Base-by-base conservation (phyloP, 2,329 filamentous ascomycete genomes). In the Chrysoporthe deuterocubensis region DNA sequence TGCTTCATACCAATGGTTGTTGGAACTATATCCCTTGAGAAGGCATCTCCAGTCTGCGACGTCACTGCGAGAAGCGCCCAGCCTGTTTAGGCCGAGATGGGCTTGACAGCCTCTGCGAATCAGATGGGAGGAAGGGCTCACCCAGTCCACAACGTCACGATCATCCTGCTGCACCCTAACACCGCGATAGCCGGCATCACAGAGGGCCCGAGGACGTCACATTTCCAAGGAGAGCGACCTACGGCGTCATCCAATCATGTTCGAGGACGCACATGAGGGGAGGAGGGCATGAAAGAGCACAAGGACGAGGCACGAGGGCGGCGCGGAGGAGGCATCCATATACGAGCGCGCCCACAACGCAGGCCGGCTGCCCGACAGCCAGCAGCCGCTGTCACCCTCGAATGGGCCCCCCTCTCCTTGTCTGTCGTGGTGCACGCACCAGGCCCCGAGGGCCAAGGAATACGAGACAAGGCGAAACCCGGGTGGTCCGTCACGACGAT, bases 371-470 rank as follows among this genome's bases (percentile, higher is more conserved):
- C 9, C 21, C 48, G n/a, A 21, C n/a, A 18, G n/a, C n/a, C 46
- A 50, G 14, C 8, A 21, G 21, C 21, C 48, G 26, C 48, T 52
- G 48, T 52, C 48, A 26, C 48, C 48, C 48, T 52, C n/a, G 26
- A n/a, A 4, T 13, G 18, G 48, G n/a, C n/a, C 8, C 21, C 18
- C n/a, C 46, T 26, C 46, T 50, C 46, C 44, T 9, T 50, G 46
- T 21, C 46, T 50, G 46, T 8, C n/a, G 46, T 52, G 48, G n/a
- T 52, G 48, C 48, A 52, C 48, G 26, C n/a, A 52, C 48, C 48
- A 52, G 14, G 48, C 48, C 48, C 2, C 48, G 11, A 52, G 13
- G 21, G 26, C 37, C 37, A 9, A 54, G 13, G 4, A 4, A 32
- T 11, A 54, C 13, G 11, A 54, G 13, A 54, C 50, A 54, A 26